phyloP scores from a whole-genome alignment of 2,329 filamentous ascomycete genomes.

The Tolypocladium nubicola region DNA sequence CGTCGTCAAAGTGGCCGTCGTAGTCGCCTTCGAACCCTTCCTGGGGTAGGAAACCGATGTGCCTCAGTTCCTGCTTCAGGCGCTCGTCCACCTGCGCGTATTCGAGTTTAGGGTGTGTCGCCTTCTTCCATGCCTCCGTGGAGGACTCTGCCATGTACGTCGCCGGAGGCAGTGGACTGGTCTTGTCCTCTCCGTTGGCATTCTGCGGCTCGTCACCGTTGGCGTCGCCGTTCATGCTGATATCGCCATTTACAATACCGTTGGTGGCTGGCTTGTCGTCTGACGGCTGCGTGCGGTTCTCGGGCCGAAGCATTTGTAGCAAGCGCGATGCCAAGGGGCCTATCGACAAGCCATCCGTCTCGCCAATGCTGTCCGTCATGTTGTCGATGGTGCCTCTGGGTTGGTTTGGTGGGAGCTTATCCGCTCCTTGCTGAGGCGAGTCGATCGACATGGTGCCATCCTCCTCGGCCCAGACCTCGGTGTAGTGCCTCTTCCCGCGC shows the following conservation, averaged over 20 bases:
- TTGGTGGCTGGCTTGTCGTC: slow-evolving; percentile 49
- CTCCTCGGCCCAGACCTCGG: slow-evolving; percentile 88
- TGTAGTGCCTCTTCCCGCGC: slow-evolving; percentile 76
- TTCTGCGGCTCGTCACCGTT: slow-evolving; percentile 22
- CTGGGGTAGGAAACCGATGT: slow-evolving; percentile 74
- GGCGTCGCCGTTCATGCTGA: slow-evolving; percentile 40
- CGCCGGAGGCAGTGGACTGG: slow-evolving; percentile 48
- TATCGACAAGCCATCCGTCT: slow-evolving; percentile 81
- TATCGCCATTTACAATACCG: slow-evolving; percentile 42
- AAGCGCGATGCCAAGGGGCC: slow-evolving; percentile 78
- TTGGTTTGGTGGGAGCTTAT: slow-evolving; percentile 68
- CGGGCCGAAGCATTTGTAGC: slow-evolving; percentile 70
- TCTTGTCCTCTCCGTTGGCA: slow-evolving; percentile 25
- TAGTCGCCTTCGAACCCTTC: slow-evolving; percentile 63
- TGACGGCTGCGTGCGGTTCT: slow-evolving; percentile 44
- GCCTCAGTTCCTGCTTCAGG: slow-evolving; percentile 78
- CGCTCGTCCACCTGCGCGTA: slow-evolving; percentile 83
- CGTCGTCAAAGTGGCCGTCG: slow-evolving; percentile 84
- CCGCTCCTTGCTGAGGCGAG: slow-evolving; percentile 46
- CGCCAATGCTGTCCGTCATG: slow-evolving; percentile 75
- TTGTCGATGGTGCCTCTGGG: slow-evolving; percentile 77
- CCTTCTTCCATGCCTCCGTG: slow-evolving; percentile 68
- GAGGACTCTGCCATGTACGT: slow-evolving; percentile 71
- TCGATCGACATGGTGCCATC: slow-evolving; percentile 73
- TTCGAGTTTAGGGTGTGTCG: slow-evolving; percentile 65